Percentiles rank a stretch among this genome's conserved stretches.
Conservation (phyloP, 169 alveolate species). For the Perkinsus olseni region DNA sequence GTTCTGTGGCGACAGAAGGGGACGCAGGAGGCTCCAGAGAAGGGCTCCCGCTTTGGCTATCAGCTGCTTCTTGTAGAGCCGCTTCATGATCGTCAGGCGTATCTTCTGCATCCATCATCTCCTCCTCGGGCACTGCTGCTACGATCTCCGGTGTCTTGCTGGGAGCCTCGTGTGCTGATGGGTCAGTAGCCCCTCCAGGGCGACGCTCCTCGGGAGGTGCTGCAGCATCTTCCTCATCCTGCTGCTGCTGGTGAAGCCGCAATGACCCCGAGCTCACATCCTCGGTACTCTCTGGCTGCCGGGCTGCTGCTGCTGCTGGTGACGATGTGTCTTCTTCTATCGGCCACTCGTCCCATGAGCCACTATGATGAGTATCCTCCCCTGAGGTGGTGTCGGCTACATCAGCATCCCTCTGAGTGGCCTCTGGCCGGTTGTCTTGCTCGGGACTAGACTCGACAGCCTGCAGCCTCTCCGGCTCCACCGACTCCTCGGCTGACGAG, state of each 20-base stretch:
- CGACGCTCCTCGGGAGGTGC: background rate
- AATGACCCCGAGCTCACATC: background rate
- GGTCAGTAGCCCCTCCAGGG: background rate
- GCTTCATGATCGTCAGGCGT: background rate
- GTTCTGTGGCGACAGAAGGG: too few relatives aligned
- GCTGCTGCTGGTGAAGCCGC: background rate
- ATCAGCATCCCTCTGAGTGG: background rate
- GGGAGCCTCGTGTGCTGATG: background rate
- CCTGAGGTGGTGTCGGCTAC: background rate
- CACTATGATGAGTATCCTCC: background rate
- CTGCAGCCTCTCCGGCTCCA: background rate
- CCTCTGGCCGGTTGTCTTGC: background rate
- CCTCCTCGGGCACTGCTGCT: background rate
- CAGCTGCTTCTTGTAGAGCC: too few relatives aligned
- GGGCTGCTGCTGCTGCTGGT: background rate
- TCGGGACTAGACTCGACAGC: background rate
- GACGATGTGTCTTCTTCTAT: background rate
- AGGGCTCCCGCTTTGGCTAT: too few relatives aligned
- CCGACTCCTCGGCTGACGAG: background rate
- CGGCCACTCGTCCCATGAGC: background rate
- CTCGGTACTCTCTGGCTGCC: background rate
- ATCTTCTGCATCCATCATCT: background rate
- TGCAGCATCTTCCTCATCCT: background rate
- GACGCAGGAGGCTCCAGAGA: too few relatives aligned
- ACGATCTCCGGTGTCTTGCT: background rate